Percentiles rank a stretch among this genome's conserved stretches.
Evolutionary conservation across 2,329 filamentous ascomycete species (phyloP).

Genomic region (Capronia epimyces): DNA sequence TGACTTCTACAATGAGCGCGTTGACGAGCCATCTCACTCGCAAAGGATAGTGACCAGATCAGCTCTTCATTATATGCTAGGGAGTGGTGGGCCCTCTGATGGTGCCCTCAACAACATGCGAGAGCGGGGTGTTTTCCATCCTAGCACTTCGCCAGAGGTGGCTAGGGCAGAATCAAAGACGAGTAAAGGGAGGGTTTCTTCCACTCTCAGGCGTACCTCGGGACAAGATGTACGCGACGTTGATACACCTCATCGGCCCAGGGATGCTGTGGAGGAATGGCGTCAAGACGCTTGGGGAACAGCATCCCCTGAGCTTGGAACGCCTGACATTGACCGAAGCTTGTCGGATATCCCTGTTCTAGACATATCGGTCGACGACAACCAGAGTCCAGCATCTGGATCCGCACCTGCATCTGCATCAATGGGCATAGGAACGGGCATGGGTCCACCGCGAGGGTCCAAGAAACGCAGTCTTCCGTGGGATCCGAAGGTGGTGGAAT

Average conservation of each 20-base stretch:
- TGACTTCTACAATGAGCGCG: constrained; percentile 34
- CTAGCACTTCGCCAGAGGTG: not conserved
- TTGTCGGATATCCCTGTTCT: not conserved
- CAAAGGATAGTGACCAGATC: constrained; percentile 9
- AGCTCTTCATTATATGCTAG: not conserved
- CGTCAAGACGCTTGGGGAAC: constrained; percentile 3
- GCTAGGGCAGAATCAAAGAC: not conserved
- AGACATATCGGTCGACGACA: not conserved
- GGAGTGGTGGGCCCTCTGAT: not conserved
- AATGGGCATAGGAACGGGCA: too few species aligned
- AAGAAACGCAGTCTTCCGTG: not conserved
- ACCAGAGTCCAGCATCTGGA: not conserved
- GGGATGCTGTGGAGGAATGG: constrained; percentile 28
- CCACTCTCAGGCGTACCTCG: not conserved
- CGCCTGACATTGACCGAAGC: constrained; percentile 11
- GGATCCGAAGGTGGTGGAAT: not conserved
- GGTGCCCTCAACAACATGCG: not conserved
- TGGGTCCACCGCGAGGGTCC: not conserved
- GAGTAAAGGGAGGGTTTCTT: not conserved
- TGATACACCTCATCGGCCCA: constrained; percentile 24
- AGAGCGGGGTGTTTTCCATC: not conserved
- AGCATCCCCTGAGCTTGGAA: constrained; percentile 15
- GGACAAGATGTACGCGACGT: not conserved
- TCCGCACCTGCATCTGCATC: too few species aligned
- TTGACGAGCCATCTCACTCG: constrained; percentile 11